Percentiles rank a stretch among this genome's conserved stretches.
phyloP scores from a whole-genome alignment of 352 stramenopile species.

The Globisporangium nunn region DNA sequence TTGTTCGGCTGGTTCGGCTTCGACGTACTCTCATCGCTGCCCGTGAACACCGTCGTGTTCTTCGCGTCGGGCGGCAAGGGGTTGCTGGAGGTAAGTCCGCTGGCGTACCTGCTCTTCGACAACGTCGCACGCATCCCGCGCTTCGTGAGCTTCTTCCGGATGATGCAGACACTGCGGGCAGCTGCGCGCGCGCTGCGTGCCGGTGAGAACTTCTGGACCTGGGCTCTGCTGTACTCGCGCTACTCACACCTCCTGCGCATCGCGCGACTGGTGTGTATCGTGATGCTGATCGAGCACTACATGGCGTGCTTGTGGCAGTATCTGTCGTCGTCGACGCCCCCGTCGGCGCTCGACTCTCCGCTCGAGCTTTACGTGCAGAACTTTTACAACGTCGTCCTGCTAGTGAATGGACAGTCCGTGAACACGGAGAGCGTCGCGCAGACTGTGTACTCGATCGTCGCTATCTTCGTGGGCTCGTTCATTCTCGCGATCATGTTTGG shows the following conservation, averaged over 20 bases:
- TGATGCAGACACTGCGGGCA: slow-evolving; percentile 1
- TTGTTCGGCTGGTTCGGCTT: slow-evolving; percentile 4
- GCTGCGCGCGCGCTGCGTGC: background rate
- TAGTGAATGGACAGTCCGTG: slow-evolving; percentile 55
- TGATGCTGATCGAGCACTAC: slow-evolving; percentile 8
- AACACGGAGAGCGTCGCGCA: slow-evolving; percentile 15
- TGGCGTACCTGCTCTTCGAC: slow-evolving; percentile 6
- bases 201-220: slow-evolving; percentile 3
- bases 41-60: slow-evolving; percentile 1
- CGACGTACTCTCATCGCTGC: slow-evolving; percentile 7
- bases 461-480: slow-evolving; percentile 38
- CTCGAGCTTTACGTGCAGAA: slow-evolving; percentile 21
- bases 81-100: background rate
- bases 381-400: slow-evolving; percentile 39
- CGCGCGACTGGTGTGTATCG: slow-evolving; percentile 4
- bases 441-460: slow-evolving; percentile 35
- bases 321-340: background rate
- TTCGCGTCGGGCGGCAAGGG: background rate
- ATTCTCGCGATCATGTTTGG: slow-evolving; percentile 54
- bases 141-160: slow-evolving; percentile 1
- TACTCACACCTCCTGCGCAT: slow-evolving; percentile 12
- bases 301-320: slow-evolving; percentile 9
- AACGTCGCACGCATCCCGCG: slow-evolving; percentile 3
- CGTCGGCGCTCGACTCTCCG: background rate
- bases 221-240: slow-evolving; percentile 8